Conservation (phyloP, 2,329 filamentous ascomycete species). For the Diaporthe citri region DNA sequence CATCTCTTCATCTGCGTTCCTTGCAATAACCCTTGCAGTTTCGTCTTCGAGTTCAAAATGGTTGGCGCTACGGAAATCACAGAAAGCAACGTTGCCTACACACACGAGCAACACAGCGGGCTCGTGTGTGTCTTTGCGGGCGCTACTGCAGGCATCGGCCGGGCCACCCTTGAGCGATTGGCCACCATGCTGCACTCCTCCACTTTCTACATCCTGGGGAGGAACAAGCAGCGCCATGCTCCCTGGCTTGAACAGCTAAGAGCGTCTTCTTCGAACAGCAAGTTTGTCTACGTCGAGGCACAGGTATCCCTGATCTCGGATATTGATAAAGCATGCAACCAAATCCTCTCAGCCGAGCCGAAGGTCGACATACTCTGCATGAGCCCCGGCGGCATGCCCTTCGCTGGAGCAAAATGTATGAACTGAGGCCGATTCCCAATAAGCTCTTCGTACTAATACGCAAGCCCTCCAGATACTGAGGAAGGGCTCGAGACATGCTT, state of each 20-base stretch:
- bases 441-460: not conserved
- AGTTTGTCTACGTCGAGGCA: slow-evolving; percentile 47
- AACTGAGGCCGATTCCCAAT: not conserved
- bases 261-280: slow-evolving; percentile 37
- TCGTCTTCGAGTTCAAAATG: not conserved
- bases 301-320: slow-evolving; percentile 45
- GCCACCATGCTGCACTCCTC: slow-evolving; percentile 39
- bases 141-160: slow-evolving; percentile 43
- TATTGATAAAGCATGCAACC: slow-evolving; percentile 42
- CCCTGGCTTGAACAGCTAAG: slow-evolving; percentile 37
- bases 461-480: slow-evolving; percentile 45
- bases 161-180: slow-evolving; percentile 44
- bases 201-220: slow-evolving; percentile 45
- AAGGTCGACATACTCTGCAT: slow-evolving; percentile 48
- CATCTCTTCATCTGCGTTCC: not conserved
- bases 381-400: slow-evolving; percentile 44
- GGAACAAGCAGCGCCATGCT: slow-evolving; percentile 39
- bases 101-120: not conserved
- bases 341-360: slow-evolving; percentile 38
- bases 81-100: not conserved
- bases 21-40: not conserved
- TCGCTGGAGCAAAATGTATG: slow-evolving; percentile 43
- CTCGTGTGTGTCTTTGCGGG: slow-evolving; percentile 21
- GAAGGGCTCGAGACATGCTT: slow-evolving; percentile 49
- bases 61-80: not conserved